phyloP scores from a whole-genome alignment of 352 stramenopile genomes.

The Phytophthora gonapodyides region DNA sequence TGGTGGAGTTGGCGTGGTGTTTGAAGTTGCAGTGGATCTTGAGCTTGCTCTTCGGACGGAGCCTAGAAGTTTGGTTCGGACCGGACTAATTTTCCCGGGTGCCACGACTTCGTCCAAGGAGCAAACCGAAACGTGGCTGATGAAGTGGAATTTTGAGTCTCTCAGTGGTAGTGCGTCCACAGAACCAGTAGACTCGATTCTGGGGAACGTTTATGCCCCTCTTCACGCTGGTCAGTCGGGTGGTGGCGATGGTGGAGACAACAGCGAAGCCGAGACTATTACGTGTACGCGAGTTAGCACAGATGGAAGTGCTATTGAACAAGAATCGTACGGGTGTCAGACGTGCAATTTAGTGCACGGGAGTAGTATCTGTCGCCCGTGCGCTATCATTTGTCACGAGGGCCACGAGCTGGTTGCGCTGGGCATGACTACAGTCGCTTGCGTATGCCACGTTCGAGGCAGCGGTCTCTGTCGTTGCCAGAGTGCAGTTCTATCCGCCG shows the following conservation, averaged over 20 bases:
- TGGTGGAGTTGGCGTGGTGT: conserved; percentile 43
- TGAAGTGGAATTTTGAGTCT: conserved; percentile 46
- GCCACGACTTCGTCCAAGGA: conserved; percentile 7
- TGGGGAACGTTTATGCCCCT: conserved; percentile 49
- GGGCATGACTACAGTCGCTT: conserved; percentile 68
- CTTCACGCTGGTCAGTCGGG: conserved; percentile 26
- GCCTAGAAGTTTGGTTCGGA: conserved; percentile 33
- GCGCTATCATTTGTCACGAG: conserved; percentile 78
- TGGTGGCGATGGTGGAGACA: conserved; percentile 14
- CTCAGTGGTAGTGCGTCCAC: conserved; percentile 14
- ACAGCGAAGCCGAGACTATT: conserved; percentile 31
- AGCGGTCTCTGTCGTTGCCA: conserved; percentile 60
- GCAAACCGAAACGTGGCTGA: conserved; percentile 25
- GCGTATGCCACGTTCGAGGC: conserved; percentile 66
- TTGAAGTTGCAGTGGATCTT: conserved; percentile 62
- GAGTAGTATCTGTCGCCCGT: conserved; percentile 65
- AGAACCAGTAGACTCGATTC: conserved; percentile 26
- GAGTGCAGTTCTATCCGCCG: conserved; percentile 37
- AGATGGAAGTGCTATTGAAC: conserved; percentile 80
- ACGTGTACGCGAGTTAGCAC: conserved; percentile 71
- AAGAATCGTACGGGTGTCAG: conserved; percentile 82
- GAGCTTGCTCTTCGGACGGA: conserved; percentile 51
- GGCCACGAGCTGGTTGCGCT: conserved; percentile 82
- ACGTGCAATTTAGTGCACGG: conserved; percentile 79
- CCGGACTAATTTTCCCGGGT: conserved; percentile 54